Conservation (phyloP, 805 yeast genomes). For the Saccharomycopsis oosterbeekiorum region DNA sequence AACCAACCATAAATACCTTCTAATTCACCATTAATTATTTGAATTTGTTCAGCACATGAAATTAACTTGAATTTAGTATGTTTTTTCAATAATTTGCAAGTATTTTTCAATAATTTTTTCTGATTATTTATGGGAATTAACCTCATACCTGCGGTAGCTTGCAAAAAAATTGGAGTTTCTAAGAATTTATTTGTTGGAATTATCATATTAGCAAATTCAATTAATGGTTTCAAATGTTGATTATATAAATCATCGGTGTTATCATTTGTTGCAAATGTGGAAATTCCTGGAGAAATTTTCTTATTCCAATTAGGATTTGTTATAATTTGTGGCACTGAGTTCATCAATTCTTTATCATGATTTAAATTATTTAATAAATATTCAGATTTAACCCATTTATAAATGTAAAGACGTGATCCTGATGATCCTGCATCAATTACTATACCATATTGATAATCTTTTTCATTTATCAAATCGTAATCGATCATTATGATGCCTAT, state of each 20-base stretch:
- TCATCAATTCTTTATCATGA: slow-evolving; percentile 27
- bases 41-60: slow-evolving; percentile 61
- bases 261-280: slow-evolving; percentile 48
- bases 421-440: slow-evolving; percentile 94
- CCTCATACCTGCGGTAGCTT: slow-evolving; percentile 97
- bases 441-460: slow-evolving; percentile 49
- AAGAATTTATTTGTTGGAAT: slow-evolving; percentile 53
- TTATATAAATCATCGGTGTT: slow-evolving; percentile 44
- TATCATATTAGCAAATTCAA: slow-evolving; percentile 57
- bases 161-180: slow-evolving; percentile 78
- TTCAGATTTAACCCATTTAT: slow-evolving; percentile 59
- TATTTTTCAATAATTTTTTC: slow-evolving; percentile 41
- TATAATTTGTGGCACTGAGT: slow-evolving; percentile 57
- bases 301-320: slow-evolving; percentile 60
- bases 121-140: slow-evolving; percentile 49
- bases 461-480: slow-evolving; percentile 1
- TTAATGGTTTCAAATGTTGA: slow-evolving; percentile 54
- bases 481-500: neutral
- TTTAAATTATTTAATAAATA: slow-evolving; percentile 24
- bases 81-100: slow-evolving; percentile 47
- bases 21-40: slow-evolving; percentile 85
- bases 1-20: slow-evolving; percentile 97
- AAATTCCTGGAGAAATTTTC: slow-evolving; percentile 79
- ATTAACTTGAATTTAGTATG: slow-evolving; percentile 44
- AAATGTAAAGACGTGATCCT: slow-evolving; percentile 82